phyloP scores from a whole-genome alignment of 2,329 filamentous ascomycete species.

The Pseudogymnoascus sp. region DNA sequence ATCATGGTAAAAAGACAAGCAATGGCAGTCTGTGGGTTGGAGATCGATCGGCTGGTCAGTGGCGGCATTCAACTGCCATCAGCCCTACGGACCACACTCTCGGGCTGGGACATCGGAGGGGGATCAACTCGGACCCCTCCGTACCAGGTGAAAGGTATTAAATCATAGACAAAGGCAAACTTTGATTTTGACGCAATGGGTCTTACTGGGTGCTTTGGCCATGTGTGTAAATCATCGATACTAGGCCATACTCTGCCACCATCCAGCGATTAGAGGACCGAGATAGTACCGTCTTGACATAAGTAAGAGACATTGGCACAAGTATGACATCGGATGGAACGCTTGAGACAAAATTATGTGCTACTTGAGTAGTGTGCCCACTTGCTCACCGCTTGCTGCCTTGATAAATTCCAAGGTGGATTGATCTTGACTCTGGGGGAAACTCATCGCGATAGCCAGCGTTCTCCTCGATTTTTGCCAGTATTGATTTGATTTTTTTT shows the following conservation, averaged over 20 bases:
- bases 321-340: background rate
- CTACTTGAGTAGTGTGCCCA: background rate
- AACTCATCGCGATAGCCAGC: background rate
- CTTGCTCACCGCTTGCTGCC: background rate
- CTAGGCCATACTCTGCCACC: conserved; percentile 2
- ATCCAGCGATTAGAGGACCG: background rate
- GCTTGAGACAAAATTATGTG: background rate
- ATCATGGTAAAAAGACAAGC: background rate
- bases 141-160: background rate
- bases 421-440: background rate
- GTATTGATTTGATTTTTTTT: background rate
- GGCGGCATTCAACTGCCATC: background rate
- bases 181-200: background rate
- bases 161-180: background rate
- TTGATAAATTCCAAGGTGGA: background rate
- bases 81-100: background rate
- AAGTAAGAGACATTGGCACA: conserved; percentile 4
- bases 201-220: background rate
- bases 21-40: background rate
- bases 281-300: background rate
- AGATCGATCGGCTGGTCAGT: background rate
- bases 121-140: background rate
- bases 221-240: conserved; percentile 3
- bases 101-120: background rate
- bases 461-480: background rate